Evolutionary conservation across 345 rosid species (phyloP), one percentile per base, ranked within the genome.

Genomic region (Carallia pectinifolia): DNA sequence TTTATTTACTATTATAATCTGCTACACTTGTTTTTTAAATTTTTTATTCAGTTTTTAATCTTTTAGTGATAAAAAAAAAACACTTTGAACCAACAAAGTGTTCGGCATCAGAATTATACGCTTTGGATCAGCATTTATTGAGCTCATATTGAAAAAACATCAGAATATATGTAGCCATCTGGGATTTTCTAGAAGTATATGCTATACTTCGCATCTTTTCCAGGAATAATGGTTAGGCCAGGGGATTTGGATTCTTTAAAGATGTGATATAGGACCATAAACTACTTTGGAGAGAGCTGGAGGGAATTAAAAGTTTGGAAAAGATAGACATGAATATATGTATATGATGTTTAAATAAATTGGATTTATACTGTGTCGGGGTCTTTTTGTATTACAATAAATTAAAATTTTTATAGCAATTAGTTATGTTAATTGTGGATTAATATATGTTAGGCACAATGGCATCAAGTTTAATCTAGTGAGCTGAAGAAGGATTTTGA

Each of bases 181-280:
- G n/a, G 80, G 68, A 68, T 67, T 60, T 74, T 48, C 50, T 40
- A 6, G 18, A 72, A 58, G 84, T 70, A 75, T 62, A 79, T 81
- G 82, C 77, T 68, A 48, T 56, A 44, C 76, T 72, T 70, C 37
- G 73, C 85, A 78, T 71, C 34, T 65, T 70, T 53, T 53, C 56
- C 56, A 6, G 19, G 27, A 1, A 7, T 36, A 6, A 19, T 19
- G 6, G 56, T 53, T 23, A 23, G 6, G 54, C n/a, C 37, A 12
- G 64, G 6, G 64, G 69, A 77, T 78, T 83, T 72, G 4, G 58
- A 78, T 76, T 78, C 84, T 71, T 65, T 19, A 6, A 9, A n/a
- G 7, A 69, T 40, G 65, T 36, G 67, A 8, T 33, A 4, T 38
- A 63, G 65, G 27, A 70, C 67, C 70, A 69, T 59, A 64, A 70